Percentiles rank a stretch among this genome's conserved stretches.
Evolutionary conservation across 495 filamentous ascomycete genomes (phyloP).

Genomic region (Daldinia vernicosa): DNA sequence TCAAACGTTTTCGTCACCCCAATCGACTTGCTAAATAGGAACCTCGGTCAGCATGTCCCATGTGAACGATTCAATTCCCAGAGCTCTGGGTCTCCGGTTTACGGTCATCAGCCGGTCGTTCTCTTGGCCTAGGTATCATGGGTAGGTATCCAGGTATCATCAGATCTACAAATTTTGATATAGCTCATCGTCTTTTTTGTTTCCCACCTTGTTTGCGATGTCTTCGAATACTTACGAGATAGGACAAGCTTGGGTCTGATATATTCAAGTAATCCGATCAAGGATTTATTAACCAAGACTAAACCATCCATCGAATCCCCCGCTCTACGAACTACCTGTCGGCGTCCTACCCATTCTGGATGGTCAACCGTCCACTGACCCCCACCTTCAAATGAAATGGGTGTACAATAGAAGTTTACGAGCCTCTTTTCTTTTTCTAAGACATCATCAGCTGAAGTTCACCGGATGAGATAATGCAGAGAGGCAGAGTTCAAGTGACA

Average conservation of each 20-base stretch:
- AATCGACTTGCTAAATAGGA: background rate
- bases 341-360: slow-evolving; percentile 33
- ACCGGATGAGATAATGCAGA: slow-evolving; percentile 7
- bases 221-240: background rate
- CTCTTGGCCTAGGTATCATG: background rate
- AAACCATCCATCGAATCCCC: slow-evolving; percentile 13
- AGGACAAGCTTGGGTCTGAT: slow-evolving; percentile 20
- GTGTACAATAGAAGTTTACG: slow-evolving; percentile 16
- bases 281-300: slow-evolving; percentile 13
- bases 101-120: background rate
- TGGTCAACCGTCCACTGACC: slow-evolving; percentile 31
- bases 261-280: slow-evolving; percentile 28
- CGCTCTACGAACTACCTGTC: slow-evolving; percentile 11
- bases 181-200: background rate
- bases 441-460: slow-evolving; percentile 29
- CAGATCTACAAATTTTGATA: background rate
- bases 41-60: background rate
- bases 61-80: background rate
- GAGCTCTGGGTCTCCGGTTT: background rate
- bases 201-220: background rate
- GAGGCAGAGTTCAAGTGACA: slow-evolving; percentile 23
- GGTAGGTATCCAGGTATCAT: too few species aligned
- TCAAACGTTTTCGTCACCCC: background rate
- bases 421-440: slow-evolving; percentile 28
- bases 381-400: slow-evolving; percentile 26